Evolutionary conservation across 192 early-diverging fungal species (phyloP).

Genomic region (Dispira parvispora): DNA sequence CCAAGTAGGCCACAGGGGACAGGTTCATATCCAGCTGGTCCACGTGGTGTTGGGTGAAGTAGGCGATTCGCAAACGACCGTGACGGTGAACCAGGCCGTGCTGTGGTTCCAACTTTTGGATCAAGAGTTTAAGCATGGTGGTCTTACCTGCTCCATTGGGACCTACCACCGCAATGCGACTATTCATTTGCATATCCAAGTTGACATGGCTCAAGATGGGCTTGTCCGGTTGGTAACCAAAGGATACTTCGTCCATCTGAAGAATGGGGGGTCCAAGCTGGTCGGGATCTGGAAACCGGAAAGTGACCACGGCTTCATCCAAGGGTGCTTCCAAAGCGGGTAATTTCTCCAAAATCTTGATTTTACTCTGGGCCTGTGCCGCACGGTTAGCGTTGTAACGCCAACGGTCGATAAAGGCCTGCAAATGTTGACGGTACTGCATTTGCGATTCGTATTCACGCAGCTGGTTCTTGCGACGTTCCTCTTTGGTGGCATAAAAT

Average conservation of each 20-base stretch:
- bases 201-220: constrained; percentile 73
- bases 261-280: constrained; percentile 90
- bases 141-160: constrained; percentile 99
- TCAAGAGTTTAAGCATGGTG: constrained; percentile 86
- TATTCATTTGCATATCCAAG: constrained; percentile 92
- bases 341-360: constrained; percentile 96
- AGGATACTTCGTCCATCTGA: constrained; percentile 82
- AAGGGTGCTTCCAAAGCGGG: constrained; percentile 79
- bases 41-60: constrained; percentile 96
- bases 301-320: constrained; percentile 58
- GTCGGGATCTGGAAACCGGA: constrained; percentile 88
- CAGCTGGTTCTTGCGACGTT: constrained; percentile 77
- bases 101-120: constrained; percentile 62
- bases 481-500: constrained; percentile 78
- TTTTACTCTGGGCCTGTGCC: constrained; percentile 92
- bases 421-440: constrained; percentile 83
- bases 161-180: constrained; percentile 95
- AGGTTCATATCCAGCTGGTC: constrained; percentile 84
- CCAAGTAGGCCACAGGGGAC: constrained; percentile 78
- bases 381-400: constrained; percentile 96
- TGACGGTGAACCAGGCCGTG: constrained; percentile 75
- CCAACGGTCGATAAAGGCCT: constrained; percentile 98
- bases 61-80: constrained; percentile 79
- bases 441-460: constrained; percentile 95
- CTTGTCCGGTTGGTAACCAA: constrained; percentile 67